Conservation (phyloP, 441 rosid species). For the Dalechampia spathulata region DNA sequence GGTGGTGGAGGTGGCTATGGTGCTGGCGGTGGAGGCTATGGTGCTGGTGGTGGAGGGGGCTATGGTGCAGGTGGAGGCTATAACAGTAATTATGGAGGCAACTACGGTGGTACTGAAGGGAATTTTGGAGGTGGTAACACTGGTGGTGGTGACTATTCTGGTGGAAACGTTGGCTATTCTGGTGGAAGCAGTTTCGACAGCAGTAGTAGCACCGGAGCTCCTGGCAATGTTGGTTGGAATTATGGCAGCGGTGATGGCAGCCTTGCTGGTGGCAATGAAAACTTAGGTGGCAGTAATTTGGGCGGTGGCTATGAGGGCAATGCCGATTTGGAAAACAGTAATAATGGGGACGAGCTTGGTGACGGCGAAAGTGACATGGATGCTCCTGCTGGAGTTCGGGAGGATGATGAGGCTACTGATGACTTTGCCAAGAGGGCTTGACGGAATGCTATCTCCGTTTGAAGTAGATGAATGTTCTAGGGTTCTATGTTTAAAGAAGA, state of each 20-base stretch:
- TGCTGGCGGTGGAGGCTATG: conserved; percentile 20
- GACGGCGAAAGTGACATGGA: conserved; percentile 15
- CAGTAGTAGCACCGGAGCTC: conserved; percentile 14
- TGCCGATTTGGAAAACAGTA: too few relatives aligned
- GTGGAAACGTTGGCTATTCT: conserved; percentile 8
- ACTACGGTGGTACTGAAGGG: conserved; percentile 6
- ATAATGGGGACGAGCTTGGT: conserved; percentile 11
- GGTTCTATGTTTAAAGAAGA: not conserved
- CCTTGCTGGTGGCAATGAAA: conserved; percentile 21
- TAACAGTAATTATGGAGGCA: conserved; percentile 18
- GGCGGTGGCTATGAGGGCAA: too few relatives aligned
- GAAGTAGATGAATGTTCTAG: not conserved
- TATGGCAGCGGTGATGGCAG: conserved; percentile 19
- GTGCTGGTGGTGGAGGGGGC: conserved; percentile 13
- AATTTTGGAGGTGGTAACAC: conserved; percentile 1
- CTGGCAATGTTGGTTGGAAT: conserved; percentile 15
- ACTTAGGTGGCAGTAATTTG: conserved; percentile 6
- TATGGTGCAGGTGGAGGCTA: conserved; percentile 12
- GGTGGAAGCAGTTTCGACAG: conserved; percentile 22
- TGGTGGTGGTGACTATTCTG: conserved; percentile 13
- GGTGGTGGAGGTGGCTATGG: conserved; percentile 14
- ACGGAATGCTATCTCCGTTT: conserved; percentile 7
- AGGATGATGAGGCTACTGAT: conserved; percentile 32
- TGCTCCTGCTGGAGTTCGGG: conserved; percentile 21
- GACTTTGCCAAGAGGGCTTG: conserved; percentile 68